Evolutionary conservation across 768 basidiomycete genomes (phyloP), one percentile per base, ranked within the genome.

Genomic region (Lanmaoa rubissima): DNA sequence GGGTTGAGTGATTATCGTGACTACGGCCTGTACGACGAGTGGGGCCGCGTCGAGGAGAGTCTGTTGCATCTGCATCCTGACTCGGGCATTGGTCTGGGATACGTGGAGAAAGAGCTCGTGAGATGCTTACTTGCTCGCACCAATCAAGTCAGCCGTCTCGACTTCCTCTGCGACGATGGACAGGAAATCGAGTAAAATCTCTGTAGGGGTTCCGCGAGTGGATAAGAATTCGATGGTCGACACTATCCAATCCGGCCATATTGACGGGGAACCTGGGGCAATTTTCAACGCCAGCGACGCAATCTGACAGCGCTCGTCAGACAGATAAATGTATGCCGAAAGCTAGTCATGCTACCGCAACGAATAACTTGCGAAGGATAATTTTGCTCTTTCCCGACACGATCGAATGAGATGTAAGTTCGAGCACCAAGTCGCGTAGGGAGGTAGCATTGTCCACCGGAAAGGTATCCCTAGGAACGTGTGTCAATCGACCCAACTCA

Each of bases 151-250:
- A 11, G 91, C 89, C 26, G 81, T 79, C 21, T 79, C 78, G 8
- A 92, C 78, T 66, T 97, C 94, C 65, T 95, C 92, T 3, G 91
- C 90, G 0, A 85, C 89, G 42, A 95, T 94, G 16, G 85, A 80
- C 39, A 94, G 76, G 68, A 91, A 90, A 59, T 92, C 88, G 41
- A 90, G 81, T 14, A 89, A 71, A 49, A 79, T 69, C 58, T 88
- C 86, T 1, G 80, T 73, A 1, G 83, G 70, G 1, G 84, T 82
- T 13, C 87, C 85, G 7, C 78, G 76, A 13, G 69, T 74, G 1
- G 86, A 87, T 58, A 95, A 81, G 2, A 78, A 75, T 2, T 82
- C 78, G 5, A 91, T 77, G 36, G 84, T 84, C 1, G 79, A 78
- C 35, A 86, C 66, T 12, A 96, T 82, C 83, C 94, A 96, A 51